Conservation (phyloP, 164 flowering plant genomes). For the Vitis cinerea region DNA sequence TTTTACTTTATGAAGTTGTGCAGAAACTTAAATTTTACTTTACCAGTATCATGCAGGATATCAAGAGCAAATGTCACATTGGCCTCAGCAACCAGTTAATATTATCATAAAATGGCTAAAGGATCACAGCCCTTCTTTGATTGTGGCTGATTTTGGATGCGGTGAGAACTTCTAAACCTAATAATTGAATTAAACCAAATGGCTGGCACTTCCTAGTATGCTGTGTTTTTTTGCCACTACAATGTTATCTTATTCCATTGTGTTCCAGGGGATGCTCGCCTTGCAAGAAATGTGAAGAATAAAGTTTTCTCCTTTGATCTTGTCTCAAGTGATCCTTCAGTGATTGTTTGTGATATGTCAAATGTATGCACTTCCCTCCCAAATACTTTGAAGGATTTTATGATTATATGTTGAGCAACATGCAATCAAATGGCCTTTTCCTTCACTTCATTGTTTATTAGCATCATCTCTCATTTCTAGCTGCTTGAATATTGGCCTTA, state of each 20-base stretch:
- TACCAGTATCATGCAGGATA: slow-evolving; percentile 93
- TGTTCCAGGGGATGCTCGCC: slow-evolving; percentile 80
- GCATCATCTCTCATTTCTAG: too few relatives aligned
- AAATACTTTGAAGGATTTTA: not conserved
- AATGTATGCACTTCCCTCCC: slow-evolving; percentile 47
- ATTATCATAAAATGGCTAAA: slow-evolving; percentile 78
- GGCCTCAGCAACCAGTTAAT: slow-evolving; percentile 93
- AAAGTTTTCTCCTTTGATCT: slow-evolving; percentile 93
- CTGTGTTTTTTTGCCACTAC: not conserved
- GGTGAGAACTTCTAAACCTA: slow-evolving; percentile 42
- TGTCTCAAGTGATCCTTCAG: slow-evolving; percentile 83
- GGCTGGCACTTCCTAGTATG: not conserved
- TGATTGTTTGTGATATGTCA: slow-evolving; percentile 96
- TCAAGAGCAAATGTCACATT: slow-evolving; percentile 92
- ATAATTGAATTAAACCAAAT: too few relatives aligned
- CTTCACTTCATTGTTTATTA: not conserved
- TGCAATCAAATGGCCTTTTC: not conserved
- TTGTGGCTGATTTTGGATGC: slow-evolving; percentile 96
- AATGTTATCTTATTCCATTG: not conserved
- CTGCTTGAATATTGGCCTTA: not conserved
- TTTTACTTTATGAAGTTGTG: not conserved
- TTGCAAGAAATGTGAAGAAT: slow-evolving; percentile 81
- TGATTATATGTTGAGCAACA: not conserved
- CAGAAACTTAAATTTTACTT: slow-evolving; percentile 13
- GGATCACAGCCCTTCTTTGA: slow-evolving; percentile 53